A percentile compares a stretch with the other conserved stretches of the same genome.
These are phyloP conservation scores for Penicillium sp. DNA, from an alignment of 2,329 filamentous ascomycete species.

Conservation along the genomic window DNA sequence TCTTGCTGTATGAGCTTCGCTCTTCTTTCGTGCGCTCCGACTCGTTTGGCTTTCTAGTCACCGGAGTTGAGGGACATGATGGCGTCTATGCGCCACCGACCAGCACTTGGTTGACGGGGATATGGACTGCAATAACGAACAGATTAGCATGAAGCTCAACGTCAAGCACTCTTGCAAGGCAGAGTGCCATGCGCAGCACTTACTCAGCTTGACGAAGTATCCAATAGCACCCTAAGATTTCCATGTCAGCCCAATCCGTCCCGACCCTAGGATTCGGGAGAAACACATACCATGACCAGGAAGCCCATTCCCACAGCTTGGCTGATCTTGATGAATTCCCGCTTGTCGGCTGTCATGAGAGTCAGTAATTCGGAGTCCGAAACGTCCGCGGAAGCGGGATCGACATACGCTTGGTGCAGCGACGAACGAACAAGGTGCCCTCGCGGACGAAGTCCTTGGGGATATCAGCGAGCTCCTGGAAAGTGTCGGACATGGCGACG, in stretches of 20 bases:
- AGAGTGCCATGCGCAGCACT: constrained; percentile 22
- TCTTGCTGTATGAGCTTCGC: too few species aligned
- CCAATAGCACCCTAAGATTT: constrained; percentile 51
- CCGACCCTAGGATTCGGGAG: not conserved
- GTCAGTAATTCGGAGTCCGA: constrained; percentile 12
- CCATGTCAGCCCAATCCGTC: constrained; percentile 8
- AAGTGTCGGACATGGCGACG: constrained; percentile 53
- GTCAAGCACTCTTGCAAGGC: too few species aligned
- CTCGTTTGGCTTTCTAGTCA: too few species aligned
- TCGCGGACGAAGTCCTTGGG: constrained; percentile 54
- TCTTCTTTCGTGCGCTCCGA: not conserved
- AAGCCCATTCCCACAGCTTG: constrained; percentile 61
- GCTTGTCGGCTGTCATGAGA: constrained; percentile 51
- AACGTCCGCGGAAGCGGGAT: constrained; percentile 6
- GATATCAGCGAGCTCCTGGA: constrained; percentile 61
- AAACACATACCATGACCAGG: constrained; percentile 51
- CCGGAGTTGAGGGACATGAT: not conserved
- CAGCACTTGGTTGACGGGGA: constrained; percentile 52
- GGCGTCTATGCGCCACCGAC: constrained; percentile 45
- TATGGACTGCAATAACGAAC: constrained; percentile 41
- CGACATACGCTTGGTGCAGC: constrained; percentile 50
- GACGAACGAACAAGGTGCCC: constrained; percentile 49
- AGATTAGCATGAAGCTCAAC: constrained; percentile 15
- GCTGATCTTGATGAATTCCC: constrained; percentile 60
- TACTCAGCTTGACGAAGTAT: constrained; percentile 60